Conservation (phyloP, 192 early-diverging fungal genomes). For the Polychytrium aggregatum region DNA sequence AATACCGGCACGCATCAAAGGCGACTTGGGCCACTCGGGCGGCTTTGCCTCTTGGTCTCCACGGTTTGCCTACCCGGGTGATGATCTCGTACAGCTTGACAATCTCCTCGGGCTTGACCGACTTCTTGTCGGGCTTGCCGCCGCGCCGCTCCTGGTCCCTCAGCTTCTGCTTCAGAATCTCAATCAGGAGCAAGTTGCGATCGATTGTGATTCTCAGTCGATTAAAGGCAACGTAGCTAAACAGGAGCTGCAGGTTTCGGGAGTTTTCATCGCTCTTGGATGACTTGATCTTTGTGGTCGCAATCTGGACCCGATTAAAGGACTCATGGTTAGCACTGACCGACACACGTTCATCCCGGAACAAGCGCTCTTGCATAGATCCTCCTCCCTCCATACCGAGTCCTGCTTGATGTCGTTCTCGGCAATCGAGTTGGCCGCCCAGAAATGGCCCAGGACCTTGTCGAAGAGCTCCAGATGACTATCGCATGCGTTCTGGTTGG, state of each 20-base stretch:
- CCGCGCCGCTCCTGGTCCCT: not conserved
- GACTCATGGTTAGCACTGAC: too few species aligned
- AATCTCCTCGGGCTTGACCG: conserved; percentile 41
- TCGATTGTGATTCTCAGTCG: conserved; percentile 42
- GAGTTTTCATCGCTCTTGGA: conserved; percentile 54
- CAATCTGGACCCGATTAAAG: conserved; percentile 23
- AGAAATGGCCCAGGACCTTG: conserved; percentile 38
- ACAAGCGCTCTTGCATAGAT: too few species aligned
- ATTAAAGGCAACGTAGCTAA: conserved; percentile 46
- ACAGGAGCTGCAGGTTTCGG: conserved; percentile 37
- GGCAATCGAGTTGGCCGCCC: conserved; percentile 47
- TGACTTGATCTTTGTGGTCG: conserved; percentile 55
- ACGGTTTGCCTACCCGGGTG: conserved; percentile 40
- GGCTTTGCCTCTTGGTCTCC: too few species aligned
- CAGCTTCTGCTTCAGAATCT: conserved; percentile 23
- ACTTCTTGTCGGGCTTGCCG: conserved; percentile 21
- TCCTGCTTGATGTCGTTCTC: conserved; percentile 55
- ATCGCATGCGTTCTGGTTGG: too few species aligned
- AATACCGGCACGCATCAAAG: too few species aligned
- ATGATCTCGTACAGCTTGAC: conserved; percentile 56
- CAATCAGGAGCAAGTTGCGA: conserved; percentile 39
- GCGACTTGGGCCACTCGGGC: too few species aligned
- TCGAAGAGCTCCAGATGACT: conserved; percentile 44
- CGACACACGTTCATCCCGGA: too few species aligned
- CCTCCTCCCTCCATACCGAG: too few species aligned